Evolutionary conservation across 2,329 filamentous ascomycete species (phyloP).

Genomic region (Trichoderma sp.): DNA sequence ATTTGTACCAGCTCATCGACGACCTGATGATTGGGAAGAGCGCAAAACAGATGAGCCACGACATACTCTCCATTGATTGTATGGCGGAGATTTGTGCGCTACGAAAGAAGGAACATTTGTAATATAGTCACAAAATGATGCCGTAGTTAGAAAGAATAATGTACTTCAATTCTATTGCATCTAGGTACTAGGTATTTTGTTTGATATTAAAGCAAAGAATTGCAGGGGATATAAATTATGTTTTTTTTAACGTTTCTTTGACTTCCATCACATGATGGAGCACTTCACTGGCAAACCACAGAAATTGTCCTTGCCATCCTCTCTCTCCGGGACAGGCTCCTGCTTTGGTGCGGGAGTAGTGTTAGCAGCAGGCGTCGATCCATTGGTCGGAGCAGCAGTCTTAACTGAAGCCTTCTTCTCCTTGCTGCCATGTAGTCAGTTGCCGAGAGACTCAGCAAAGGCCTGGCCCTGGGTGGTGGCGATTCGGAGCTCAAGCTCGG

Average conservation of each 20-base stretch:
- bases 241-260: constrained; percentile 12
- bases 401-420: constrained; percentile 30
- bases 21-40: constrained; percentile 27
- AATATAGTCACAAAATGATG: neutral
- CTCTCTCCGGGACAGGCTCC: constrained; percentile 2
- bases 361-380: constrained; percentile 20
- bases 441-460: constrained; percentile 74
- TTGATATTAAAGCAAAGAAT: constrained; percentile 10
- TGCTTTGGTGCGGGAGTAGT: constrained; percentile 18
- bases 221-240: neutral
- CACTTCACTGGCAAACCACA: constrained; percentile 79
- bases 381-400: constrained; percentile 27
- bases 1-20: constrained; percentile 29
- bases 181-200: neutral
- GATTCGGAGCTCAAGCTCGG: constrained; percentile 70
- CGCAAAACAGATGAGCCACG: constrained; percentile 26
- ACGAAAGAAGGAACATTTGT: constrained; percentile 26
- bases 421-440: constrained; percentile 72
- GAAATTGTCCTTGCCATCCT: constrained; percentile 52
- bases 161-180: constrained; percentile 5
- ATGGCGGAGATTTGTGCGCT: constrained; percentile 32
- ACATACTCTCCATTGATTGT: constrained; percentile 32
- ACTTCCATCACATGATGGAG: constrained; percentile 53
- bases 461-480: constrained; percentile 79
- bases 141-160: neutral